These are phyloP conservation scores for Symmetrospora coprosmae DNA, from an alignment of 768 basidiomycete genomes.

Conservation along the genomic window DNA sequence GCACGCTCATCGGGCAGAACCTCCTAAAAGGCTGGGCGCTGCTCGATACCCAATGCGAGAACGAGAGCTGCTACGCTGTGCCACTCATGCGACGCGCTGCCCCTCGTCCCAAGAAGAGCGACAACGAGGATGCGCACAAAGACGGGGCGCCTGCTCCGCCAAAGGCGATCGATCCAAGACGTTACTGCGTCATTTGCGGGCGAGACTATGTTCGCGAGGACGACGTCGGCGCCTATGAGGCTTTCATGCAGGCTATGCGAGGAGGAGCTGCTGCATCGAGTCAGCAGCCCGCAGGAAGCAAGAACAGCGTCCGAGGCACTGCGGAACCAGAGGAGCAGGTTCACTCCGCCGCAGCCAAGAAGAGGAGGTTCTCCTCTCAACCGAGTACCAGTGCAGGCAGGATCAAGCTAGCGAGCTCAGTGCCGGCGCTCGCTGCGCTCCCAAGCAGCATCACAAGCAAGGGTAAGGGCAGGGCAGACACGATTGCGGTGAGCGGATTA, in stretches of 20 bases:
- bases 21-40: constrained; percentile 74
- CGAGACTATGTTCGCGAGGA: constrained; percentile 3
- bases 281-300: no score
- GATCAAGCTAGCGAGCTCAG: no score
- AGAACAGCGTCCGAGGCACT: no score
- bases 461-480: no score
- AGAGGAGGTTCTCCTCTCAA: constrained; percentile 4
- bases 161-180: not conserved
- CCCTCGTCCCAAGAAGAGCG: not conserved
- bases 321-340: no score
- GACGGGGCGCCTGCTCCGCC: not conserved
- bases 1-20: constrained; percentile 60
- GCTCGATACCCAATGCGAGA: constrained; percentile 74
- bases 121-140: not conserved
- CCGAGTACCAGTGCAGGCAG: not conserved
- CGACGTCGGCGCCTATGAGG: not conserved
- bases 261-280: no score
- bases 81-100: constrained; percentile 54
- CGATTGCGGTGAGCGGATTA: no score
- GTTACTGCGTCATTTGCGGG: constrained; percentile 9
- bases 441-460: no score
- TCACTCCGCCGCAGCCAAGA: constrained; percentile 12
- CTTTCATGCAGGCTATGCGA: no score
- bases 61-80: constrained; percentile 54
- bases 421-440: no score